Base-by-base conservation (phyloP, 805 yeast species). In the Ogataea polymorpha region DNA sequence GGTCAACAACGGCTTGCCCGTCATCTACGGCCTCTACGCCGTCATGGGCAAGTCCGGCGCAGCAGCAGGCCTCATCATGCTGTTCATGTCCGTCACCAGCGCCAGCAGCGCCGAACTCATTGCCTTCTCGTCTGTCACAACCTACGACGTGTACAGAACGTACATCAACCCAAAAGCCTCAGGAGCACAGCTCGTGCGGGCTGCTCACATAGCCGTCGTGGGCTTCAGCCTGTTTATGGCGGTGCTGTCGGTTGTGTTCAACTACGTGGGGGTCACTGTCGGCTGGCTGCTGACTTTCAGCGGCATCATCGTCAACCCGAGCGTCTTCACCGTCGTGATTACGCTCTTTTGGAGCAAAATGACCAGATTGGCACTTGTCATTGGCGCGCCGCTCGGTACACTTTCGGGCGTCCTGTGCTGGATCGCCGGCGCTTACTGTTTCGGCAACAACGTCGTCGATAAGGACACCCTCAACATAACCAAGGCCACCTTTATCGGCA, bases 81-180 rank as follows among this genome's bases (percentile, higher is more conserved):
- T 67, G 20, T 67, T 64, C 45, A 55, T 66, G 42, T 67, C 71
- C 2, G 70, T 67, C 21, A 67, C 72, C 9, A 65, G 71, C n/a
- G 63, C 71, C 4, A 66, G 64, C 13, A 61, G 67, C 39, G 69
- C 71, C 5, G 67, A 67, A 46, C 50, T 67, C 62, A 62, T 67
- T 30, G 65, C 71, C 3, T 70, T 66, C 21, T 60, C 67, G 39
- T 59, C 67, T 39, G 65, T 67, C 42, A 45, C 72, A 29, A 70
- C 77, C 2, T 73, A 68, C 48, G 79, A 73, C 53, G 62, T 71
- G 41, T 73, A 65, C 58, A 65, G 69, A 51, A 62, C 67, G 35
- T 73, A 72, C 51, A 50, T 70, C 42, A 67, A 66, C 33, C 67
- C 67, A 35, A 45, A 57, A 4, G 78, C 78, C 8, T 51, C 64